phyloP scores from a whole-genome alignment of 306 rosid species.

The Trifolium subterraneum region DNA sequence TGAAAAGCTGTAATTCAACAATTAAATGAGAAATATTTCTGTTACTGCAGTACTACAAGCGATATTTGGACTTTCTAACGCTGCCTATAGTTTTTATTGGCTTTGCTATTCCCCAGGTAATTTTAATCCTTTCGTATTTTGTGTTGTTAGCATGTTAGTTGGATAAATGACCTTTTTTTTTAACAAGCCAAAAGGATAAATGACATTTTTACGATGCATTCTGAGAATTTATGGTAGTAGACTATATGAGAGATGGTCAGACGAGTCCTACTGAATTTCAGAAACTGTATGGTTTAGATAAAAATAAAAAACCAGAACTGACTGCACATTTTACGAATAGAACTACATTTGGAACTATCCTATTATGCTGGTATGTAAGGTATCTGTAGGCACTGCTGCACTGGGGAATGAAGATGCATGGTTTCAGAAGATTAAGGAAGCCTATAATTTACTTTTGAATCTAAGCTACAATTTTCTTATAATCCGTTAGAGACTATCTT shows the following conservation, averaged over 20 bases:
- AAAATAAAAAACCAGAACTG: background rate
- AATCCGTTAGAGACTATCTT: slow-evolving; percentile 15
- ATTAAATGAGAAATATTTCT: slow-evolving; percentile 37
- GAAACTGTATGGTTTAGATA: background rate
- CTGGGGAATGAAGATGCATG: slow-evolving; percentile 32
- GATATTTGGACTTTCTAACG: slow-evolving; percentile 66
- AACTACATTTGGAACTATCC: slow-evolving; percentile 21
- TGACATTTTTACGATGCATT: slow-evolving; percentile 20
- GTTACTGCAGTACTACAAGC: slow-evolving; percentile 72
- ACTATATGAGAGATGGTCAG: slow-evolving; percentile 8
- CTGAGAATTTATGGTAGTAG: slow-evolving; percentile 15
- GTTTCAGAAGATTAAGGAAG: slow-evolving; percentile 34
- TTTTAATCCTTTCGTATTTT: slow-evolving; percentile 28
- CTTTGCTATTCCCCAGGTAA: slow-evolving; percentile 88
- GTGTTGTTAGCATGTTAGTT: slow-evolving; percentile 20
- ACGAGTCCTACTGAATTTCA: slow-evolving; percentile 7
- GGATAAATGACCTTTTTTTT: slow-evolving; percentile 25
- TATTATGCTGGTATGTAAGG: background rate
- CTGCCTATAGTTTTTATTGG: slow-evolving; percentile 55
- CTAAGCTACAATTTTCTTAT: slow-evolving; percentile 1
- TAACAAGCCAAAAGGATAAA: too few relatives aligned
- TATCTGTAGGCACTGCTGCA: slow-evolving; percentile 19
- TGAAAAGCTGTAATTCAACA: slow-evolving; percentile 28
- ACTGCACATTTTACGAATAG: slow-evolving; percentile 28
- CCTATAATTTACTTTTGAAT: slow-evolving; percentile 18